Evolutionary conservation across 2,329 filamentous ascomycete genomes (phyloP).

Genomic region (Chrysoporthe deuterocubensis): DNA sequence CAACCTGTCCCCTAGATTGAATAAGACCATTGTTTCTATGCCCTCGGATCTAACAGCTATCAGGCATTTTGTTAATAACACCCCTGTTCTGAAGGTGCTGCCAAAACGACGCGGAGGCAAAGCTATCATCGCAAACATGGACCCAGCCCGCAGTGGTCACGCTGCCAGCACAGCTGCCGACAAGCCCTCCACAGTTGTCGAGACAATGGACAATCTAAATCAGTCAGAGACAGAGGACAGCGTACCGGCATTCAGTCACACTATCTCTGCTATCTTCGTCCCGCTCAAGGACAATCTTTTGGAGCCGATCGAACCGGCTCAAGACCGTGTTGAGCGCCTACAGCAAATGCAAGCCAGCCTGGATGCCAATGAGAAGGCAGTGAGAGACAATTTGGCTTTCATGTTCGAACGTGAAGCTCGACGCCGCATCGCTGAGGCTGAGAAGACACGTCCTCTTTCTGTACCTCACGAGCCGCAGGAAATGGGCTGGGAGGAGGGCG

Average conservation of each 20-base stretch:
- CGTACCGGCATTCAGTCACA: slow-evolving; percentile 36
- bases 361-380: slow-evolving; percentile 37
- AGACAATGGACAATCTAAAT: neutral
- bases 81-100: neutral
- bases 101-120: neutral
- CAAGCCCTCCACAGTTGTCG: slow-evolving; percentile 1
- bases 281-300: slow-evolving; percentile 39
- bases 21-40: neutral
- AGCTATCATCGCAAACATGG: slow-evolving; percentile 8
- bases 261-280: slow-evolving; percentile 40
- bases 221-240: slow-evolving; percentile 21
- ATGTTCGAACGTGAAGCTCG: slow-evolving; percentile 41
- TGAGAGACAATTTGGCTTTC: slow-evolving; percentile 39
- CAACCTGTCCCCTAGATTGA: neutral
- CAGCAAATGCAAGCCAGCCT: slow-evolving; percentile 37
- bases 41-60: neutral
- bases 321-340: slow-evolving; percentile 36
- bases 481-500: slow-evolving; percentile 33
- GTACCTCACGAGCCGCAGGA: slow-evolving; percentile 20
- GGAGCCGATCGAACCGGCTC: slow-evolving; percentile 33
- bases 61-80: neutral
- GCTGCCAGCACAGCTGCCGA: neutral
- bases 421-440: slow-evolving; percentile 36
- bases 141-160: slow-evolving; percentile 1
- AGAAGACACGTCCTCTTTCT: slow-evolving; percentile 17